Percentiles rank a stretch among this genome's conserved stretches.
Conservation (phyloP, 179 eudicot species). For the Corrigiola litoralis region DNA sequence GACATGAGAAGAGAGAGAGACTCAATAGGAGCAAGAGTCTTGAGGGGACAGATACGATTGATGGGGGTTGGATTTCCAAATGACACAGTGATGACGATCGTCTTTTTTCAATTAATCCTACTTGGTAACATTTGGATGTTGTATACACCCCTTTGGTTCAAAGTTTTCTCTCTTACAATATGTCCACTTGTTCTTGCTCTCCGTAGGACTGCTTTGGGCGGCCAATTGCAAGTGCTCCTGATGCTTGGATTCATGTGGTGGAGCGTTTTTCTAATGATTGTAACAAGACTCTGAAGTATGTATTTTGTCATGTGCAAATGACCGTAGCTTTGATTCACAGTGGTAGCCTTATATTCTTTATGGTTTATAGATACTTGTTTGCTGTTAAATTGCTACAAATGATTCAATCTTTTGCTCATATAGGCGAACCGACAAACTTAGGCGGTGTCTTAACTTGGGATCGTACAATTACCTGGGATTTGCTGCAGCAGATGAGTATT, state of each 20-base stretch:
- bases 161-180: not conserved
- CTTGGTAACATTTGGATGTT: not conserved
- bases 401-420: constrained; percentile 15
- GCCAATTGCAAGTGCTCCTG: constrained; percentile 96
- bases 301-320: constrained; percentile 3
- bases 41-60: too few relatives aligned
- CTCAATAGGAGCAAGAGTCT: too few relatives aligned
- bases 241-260: constrained; percentile 98
- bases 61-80: too few relatives aligned
- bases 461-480: constrained; percentile 98
- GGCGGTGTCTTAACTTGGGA: constrained; percentile 88
- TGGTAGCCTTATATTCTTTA: not conserved
- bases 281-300: constrained; percentile 91
- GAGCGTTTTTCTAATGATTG: constrained; percentile 89
- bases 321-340: not conserved
- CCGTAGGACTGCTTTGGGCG: constrained; percentile 93
- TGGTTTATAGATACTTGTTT: not conserved
- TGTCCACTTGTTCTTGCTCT: not conserved
- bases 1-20: too few relatives aligned
- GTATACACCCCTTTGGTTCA: not conserved
- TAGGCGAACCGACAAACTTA: constrained; percentile 73
- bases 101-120: too few relatives aligned
- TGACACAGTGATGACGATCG: too few relatives aligned
- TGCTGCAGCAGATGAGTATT: constrained; percentile 98
- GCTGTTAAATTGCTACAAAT: constrained; percentile 3